Evolutionary conservation across 192 early-diverging fungal species (phyloP), one percentile per base, ranked within the genome.

Genomic region (Coemansia umbellata): DNA sequence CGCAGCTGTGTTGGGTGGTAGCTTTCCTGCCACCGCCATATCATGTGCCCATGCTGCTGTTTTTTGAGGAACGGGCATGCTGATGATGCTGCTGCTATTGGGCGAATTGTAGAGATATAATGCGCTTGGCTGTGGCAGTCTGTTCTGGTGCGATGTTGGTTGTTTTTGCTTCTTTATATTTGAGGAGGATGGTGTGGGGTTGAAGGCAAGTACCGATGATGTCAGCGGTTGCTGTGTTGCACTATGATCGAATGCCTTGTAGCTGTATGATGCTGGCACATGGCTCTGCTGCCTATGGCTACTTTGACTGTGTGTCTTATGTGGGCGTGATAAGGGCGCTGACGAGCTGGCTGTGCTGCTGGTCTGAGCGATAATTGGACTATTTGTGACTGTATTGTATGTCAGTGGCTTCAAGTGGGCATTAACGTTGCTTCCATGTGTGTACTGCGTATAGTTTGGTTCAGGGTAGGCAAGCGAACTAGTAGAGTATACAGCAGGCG

Each of bases 191-290:
- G 63, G 8, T 4, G 52, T 30, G 1, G 50, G 14, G 18, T 50
- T 43, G 4, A 55, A 35, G 10, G 68, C 56, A 24, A 71, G 57
- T 18, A 60, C 61, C 3, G 68, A 71, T 10, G 57, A 50, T 8
- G 68, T 64, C 52, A 60, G 21, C 0, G 68, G 47, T 31, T 64
- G 68, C 26, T 42, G 41, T n/a, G 52, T 48, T 17, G 47, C 28
- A 42, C 52, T 71, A 17, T 70, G 56, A 31, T 55, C 56, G 52
- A 70, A 70, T 3, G 56, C 68, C 21, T 63, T 60, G 51, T 63
- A 60, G 53, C 51, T 60, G n/a, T n/a, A n/a, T n/a, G n/a, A 45
- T 26, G 24, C 9, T 13, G 43, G 0, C 4, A 19, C 4, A 5
- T 26, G 43, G 43, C 11, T 27, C 3, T 45, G 23, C 14, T 39